phyloP scores from a whole-genome alignment of 2,329 filamentous ascomycete species.

The Fusarium verrucosum region DNA sequence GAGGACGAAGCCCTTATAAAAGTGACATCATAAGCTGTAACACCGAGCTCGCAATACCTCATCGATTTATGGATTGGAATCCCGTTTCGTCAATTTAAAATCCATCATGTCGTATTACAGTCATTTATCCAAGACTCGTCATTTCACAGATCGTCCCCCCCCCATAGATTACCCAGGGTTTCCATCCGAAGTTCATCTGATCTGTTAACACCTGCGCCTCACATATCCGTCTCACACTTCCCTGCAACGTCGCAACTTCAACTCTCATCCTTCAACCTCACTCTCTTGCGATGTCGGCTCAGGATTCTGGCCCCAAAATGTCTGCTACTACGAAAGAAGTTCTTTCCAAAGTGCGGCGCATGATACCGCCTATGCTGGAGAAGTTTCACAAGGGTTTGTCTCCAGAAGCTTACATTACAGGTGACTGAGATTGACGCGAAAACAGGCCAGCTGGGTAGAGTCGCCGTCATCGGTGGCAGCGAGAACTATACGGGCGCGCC shows the following conservation, averaged over 20 bases:
- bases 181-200: background rate
- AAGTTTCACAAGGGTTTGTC: constrained; percentile 90
- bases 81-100: background rate
- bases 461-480: constrained; percentile 94
- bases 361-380: constrained; percentile 94
- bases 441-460: constrained; percentile 86
- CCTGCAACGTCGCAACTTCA: constrained; percentile 5
- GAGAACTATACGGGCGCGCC: constrained; percentile 97
- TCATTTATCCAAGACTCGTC: background rate
- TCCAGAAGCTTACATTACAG: background rate
- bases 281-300: constrained; percentile 38
- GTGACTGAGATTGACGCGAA: constrained; percentile 10
- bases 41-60: constrained; percentile 20
- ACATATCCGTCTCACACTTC: background rate
- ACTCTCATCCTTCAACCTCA: background rate
- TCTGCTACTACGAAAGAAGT: constrained; percentile 77
- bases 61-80: constrained; percentile 20
- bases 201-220: background rate
- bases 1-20: constrained; percentile 13
- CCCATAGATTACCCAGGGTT: background rate
- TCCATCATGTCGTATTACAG: background rate
- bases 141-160: background rate
- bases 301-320: constrained; percentile 58
- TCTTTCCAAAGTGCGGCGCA: constrained; percentile 81
- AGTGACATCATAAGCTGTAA: constrained; percentile 37